Base-by-base conservation (phyloP, 2,329 filamentous ascomycete genomes). In the Penicillium thymicola region DNA sequence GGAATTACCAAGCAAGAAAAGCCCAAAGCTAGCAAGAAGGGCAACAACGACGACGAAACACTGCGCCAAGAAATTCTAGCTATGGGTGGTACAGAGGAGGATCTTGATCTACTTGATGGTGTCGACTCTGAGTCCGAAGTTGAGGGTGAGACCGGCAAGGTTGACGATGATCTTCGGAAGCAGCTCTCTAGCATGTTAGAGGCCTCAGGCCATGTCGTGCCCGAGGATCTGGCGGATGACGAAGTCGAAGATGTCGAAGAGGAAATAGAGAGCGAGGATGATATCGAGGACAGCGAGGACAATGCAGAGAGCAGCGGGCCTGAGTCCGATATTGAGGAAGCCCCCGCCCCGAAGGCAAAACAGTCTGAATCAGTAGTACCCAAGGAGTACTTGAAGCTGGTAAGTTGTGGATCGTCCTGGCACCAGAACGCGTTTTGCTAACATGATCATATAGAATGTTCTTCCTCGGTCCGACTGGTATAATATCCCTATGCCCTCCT, bases 401-500 rank as follows among this genome's bases (percentile, higher is more conserved):
- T 73, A 58, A 65, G 70, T 68, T 21, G 32, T 51, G 44, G 25
- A 25, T 23, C 14, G 14, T 25, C 41, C 40, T 34, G 18, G 34
- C n/a, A 28, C 28, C n/a, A 51, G 21, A 54, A 55, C 11, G 38
- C 54, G 67, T 70, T 56, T 57, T 74, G 52, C 51, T 65, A 58
- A 67, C 18, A 18, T 30, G 28, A 13, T 13, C 10, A 41, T 27
- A 38, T 69, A 86, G 85, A 72, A 78, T 40, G 81, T 89, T 66
- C 76, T 80, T 60, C 84, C 86, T 51, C 80, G 85, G 65, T 81
- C 86, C 21, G 87, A 89, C 71, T 90, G 87, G 87, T 85, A 88
- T 70, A 77, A 82, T 32, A 79, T 81, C 52, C 72, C 80, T 59
- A 76, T 89, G 40, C 81, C 85, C 18, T 59, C 72, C n/a, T 72